Base-by-base conservation (phyloP, 2,329 filamentous ascomycete genomes). In the Fusarium denticulatum region DNA sequence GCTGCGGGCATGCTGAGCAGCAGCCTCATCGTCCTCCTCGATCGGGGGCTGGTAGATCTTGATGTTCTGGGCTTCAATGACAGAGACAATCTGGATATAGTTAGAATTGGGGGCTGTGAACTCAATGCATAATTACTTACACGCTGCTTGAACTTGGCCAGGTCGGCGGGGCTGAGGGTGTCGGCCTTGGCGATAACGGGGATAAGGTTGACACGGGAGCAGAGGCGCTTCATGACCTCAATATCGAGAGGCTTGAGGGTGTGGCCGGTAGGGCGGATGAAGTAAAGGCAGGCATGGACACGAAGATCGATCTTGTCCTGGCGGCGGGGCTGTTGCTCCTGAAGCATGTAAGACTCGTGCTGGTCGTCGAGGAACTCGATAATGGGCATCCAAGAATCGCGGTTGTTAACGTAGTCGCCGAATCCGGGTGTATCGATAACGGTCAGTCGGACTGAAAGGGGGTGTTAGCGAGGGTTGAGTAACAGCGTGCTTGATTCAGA, bases 291-390 rank as follows among this genome's bases (percentile, higher is more conserved):
- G 77, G 96, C 93, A 84, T 99, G 96, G 77, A 99, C 97, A 87
- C 96, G 95, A 80, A 99, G 93, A 83, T 99, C 96, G 80, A 99
- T 99, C 91, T 98, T 99, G 89, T 99, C 96, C 81, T 93, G 92
- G 81, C 96, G 95, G 85, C 94, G 94, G 79, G 97, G 96, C 87
- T 99, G 96, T 86, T 99, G 96, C 91, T 99, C 96, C 89, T 99
- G 96, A 83, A 99, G 90, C 96, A 99, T 99, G 87, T 99, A 99
- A 42, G 96, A 99, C 89, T 99, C 96, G 85, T 99, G 97, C 90
- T 99, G 96, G 87, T 99, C 96, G 86, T 99, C 96, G 80, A 99
- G 90, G 88, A 99, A 99, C 86, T 99, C 96, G 85, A 99, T 98
- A 83, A 99, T 98, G 83, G 96, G 96, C 90, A 97, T 97, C 96